Evolutionary conservation across 352 stramenopile genomes (phyloP), one percentile per base, ranked within the genome.

Genomic region (Paralagenidium karlingii): DNA sequence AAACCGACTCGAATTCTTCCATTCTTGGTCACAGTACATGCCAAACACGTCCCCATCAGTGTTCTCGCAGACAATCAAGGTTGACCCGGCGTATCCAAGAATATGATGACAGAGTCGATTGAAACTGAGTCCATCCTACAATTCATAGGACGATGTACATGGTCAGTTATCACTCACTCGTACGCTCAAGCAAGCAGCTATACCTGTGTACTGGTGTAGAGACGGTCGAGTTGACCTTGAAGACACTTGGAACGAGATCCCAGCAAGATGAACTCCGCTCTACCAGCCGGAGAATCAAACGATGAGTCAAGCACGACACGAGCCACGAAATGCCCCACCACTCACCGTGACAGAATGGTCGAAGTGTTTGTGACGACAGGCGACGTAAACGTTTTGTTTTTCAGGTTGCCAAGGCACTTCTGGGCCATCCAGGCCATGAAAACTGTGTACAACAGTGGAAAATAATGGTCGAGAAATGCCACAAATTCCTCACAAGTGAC

Each of bases 11-110:
- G 70, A 82, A 33, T 87, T 73, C 39, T 82, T 84, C 78, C 78
- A 91, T 29, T 86, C 73, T 0, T 67, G 82, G 53, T 91, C 78
- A 38, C 71, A 85, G 46, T 82, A 89, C 59, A 86, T 83, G 6
- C 78, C 78, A 58, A 91, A 91, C n/a, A 82, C 55, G 30, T 68
- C 68, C 62, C 75, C 78, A 51, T 81, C 53, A 0, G 60, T 68
- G 50, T 79, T 66, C 33, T 57, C 71, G 20, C 84, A 84, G 24
- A 91, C 45, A 9, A 73, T 59, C 6, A 91, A 39, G 8, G 78
- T 91, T 11, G 74, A 51, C 0, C 73, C 75, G 19, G 68, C 66
- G 55, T 91, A 91, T 5, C 78, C 78, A 32, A 91, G 45, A 20
- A 89, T 59, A 41, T 91, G 78, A 24, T 82, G 85, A 38, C 69